Percentiles rank a stretch among this genome's conserved stretches.
These are phyloP conservation scores for Dryas alaskensis DNA, from an alignment of 306 rosid species.

Conservation along the genomic window DNA sequence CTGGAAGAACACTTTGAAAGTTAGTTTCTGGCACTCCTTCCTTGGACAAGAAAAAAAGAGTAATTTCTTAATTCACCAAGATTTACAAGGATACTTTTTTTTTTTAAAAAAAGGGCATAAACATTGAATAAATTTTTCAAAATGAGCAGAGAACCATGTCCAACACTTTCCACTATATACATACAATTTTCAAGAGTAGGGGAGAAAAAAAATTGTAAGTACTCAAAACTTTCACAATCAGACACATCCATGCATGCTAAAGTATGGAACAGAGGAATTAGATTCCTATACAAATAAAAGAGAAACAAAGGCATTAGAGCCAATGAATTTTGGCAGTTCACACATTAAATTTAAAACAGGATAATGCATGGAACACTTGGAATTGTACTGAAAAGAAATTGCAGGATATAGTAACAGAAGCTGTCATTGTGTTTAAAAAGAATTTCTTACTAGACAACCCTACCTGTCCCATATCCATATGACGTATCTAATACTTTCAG, in stretches of 20 bases:
- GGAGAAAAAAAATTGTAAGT: background rate
- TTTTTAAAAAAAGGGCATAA: background rate
- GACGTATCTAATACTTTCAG: conserved; percentile 76
- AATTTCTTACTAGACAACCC: background rate
- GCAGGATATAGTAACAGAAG: background rate
- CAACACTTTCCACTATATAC: background rate
- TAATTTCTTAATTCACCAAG: background rate
- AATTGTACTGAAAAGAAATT: background rate
- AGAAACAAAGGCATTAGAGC: background rate
- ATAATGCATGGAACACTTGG: background rate
- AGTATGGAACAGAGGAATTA: background rate
- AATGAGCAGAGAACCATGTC: background rate
- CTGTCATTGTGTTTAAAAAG: background rate
- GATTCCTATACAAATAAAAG: background rate
- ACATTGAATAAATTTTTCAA: background rate
- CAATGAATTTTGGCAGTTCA: background rate
- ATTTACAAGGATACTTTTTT: background rate
- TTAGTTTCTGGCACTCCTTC: conserved; percentile 25
- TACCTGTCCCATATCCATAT: conserved; percentile 76
- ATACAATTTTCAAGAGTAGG: background rate
- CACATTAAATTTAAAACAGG: background rate
- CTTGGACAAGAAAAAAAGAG: background rate
- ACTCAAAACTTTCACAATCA: background rate
- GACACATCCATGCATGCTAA: background rate
- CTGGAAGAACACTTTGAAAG: conserved; percentile 35